These are phyloP conservation scores for Fagus crenata DNA, from an alignment of 306 rosid genomes.

Conservation along the genomic window DNA sequence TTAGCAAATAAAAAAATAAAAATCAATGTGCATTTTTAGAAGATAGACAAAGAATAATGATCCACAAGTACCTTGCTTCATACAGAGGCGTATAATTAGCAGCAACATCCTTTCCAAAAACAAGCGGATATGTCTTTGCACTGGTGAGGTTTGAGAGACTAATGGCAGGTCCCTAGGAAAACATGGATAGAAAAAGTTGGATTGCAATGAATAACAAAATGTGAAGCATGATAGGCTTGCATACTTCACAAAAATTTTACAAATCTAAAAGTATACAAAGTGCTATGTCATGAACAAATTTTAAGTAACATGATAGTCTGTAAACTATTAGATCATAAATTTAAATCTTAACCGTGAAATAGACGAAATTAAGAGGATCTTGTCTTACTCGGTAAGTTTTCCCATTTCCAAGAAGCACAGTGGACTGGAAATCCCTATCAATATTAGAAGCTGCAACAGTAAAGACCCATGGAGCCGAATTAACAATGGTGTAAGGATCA, in stretches of 20 bases:
- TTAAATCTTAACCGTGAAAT: too few species aligned
- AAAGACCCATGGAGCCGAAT: conserved; percentile 91
- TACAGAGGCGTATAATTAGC: conserved; percentile 62
- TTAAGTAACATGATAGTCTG: too few species aligned
- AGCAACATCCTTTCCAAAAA: conserved; percentile 63
- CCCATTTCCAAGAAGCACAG: conserved; percentile 72
- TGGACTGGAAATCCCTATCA: conserved; percentile 75
- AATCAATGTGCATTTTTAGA: neutral
- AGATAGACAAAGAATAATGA: neutral
- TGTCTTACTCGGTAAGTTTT: conserved; percentile 49
- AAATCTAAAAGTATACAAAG: too few species aligned
- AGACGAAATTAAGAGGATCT: too few species aligned
- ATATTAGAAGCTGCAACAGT: conserved; percentile 92
- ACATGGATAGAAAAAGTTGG: conserved; percentile 14
- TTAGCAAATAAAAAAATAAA: neutral
- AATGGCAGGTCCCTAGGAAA: conserved; percentile 69
- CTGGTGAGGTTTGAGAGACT: conserved; percentile 65
- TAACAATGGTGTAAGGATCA: conserved; percentile 65
- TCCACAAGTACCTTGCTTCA: conserved; percentile 75
- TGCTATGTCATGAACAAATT: too few species aligned
- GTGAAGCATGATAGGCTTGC: neutral
- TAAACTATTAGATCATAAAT: too few species aligned
- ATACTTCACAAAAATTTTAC: conserved; percentile 6
- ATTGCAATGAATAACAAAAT: conserved; percentile 2
- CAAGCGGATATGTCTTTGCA: conserved; percentile 65